A percentile compares a stretch with the other conserved stretches of the same genome.
Evolutionary conservation across 371 early-diverging fungal genomes (phyloP).

Genomic region (Coemansia sp.): DNA sequence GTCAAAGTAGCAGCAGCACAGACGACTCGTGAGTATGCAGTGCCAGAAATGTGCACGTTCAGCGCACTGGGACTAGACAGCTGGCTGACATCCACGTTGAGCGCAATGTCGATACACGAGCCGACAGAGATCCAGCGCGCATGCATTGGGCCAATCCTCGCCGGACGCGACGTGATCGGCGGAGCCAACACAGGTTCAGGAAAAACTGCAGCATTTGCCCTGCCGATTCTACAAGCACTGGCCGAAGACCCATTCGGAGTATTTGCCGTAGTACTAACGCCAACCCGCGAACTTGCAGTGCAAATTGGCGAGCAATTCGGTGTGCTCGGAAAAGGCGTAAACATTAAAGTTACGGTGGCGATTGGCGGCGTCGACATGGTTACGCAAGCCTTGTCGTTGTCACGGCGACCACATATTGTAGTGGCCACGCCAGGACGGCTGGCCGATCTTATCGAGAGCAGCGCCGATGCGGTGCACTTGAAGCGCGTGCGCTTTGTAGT

Average conservation of each 20-base stretch:
- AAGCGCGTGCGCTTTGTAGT: slow-evolving; percentile 69
- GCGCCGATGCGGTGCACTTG: slow-evolving; percentile 65
- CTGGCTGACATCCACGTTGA: slow-evolving; percentile 80
- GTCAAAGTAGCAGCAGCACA: background rate
- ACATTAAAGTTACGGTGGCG: slow-evolving; percentile 81
- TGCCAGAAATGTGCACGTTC: slow-evolving; percentile 54
- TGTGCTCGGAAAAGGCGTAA: slow-evolving; percentile 87
- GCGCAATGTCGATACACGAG: slow-evolving; percentile 72
- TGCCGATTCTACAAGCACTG: slow-evolving; percentile 94
- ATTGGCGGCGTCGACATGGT: slow-evolving; percentile 97
- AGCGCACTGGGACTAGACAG: slow-evolving; percentile 67
- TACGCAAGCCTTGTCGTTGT: slow-evolving; percentile 83
- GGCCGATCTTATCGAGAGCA: slow-evolving; percentile 86
- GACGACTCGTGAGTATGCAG: slow-evolving; percentile 2
- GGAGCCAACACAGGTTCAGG: slow-evolving; percentile 98
- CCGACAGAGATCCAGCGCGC: slow-evolving; percentile 96
- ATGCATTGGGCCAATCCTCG: slow-evolving; percentile 74
- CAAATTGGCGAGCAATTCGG: slow-evolving; percentile 96
- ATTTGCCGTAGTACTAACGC: slow-evolving; percentile 93
- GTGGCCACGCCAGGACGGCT: slow-evolving; percentile 98
- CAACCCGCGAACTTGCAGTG: slow-evolving; percentile 95
- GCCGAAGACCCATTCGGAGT: slow-evolving; percentile 92
- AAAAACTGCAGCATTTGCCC: slow-evolving; percentile 98
- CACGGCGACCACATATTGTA: slow-evolving; percentile 88
- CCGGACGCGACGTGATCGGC: slow-evolving; percentile 88